phyloP scores from a whole-genome alignment of 129 eudicot genomes.

The Arctium minus region DNA sequence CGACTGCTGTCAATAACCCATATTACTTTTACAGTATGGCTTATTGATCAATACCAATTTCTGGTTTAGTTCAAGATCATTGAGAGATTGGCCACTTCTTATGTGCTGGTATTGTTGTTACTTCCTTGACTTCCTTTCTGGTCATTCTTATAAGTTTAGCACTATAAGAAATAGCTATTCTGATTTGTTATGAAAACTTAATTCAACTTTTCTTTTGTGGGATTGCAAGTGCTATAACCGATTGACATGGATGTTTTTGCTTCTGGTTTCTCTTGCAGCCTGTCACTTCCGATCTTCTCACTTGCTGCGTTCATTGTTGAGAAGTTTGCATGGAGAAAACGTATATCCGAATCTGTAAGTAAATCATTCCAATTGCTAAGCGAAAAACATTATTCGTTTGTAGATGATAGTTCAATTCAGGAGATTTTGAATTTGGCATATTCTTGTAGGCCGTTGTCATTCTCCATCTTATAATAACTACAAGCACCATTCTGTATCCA shows the following conservation, averaged over 20 bases:
- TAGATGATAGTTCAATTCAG: not conserved
- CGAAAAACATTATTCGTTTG: not conserved
- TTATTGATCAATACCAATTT: slow-evolving; percentile 64
- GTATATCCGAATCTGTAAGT: slow-evolving; percentile 56
- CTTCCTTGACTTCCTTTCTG: not conserved
- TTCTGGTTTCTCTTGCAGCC: slow-evolving; percentile 38
- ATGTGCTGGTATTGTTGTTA: slow-evolving; percentile 65
- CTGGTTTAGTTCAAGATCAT: slow-evolving; percentile 74
- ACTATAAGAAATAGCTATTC: not conserved
- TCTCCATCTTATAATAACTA: slow-evolving; percentile 55
- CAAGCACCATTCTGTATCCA: slow-evolving; percentile 66
- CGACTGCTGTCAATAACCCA: not conserved
- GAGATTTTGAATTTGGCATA: not conserved
- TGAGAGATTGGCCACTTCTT: slow-evolving; percentile 83
- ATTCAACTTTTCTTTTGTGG: not conserved
- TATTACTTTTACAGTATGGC: slow-evolving; percentile 61
- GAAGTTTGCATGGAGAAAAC: slow-evolving; percentile 53
- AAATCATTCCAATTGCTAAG: not conserved
- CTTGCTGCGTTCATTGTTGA: slow-evolving; percentile 69
- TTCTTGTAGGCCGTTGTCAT: slow-evolving; percentile 56
- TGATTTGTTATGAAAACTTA: not conserved
- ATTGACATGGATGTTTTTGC: not conserved
- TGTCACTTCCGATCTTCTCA: slow-evolving; percentile 61
- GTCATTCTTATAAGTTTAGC: not conserved
- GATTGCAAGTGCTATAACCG: not conserved